Conservation (phyloP, 164 flowering plant species). For the Sextonia rubra region DNA sequence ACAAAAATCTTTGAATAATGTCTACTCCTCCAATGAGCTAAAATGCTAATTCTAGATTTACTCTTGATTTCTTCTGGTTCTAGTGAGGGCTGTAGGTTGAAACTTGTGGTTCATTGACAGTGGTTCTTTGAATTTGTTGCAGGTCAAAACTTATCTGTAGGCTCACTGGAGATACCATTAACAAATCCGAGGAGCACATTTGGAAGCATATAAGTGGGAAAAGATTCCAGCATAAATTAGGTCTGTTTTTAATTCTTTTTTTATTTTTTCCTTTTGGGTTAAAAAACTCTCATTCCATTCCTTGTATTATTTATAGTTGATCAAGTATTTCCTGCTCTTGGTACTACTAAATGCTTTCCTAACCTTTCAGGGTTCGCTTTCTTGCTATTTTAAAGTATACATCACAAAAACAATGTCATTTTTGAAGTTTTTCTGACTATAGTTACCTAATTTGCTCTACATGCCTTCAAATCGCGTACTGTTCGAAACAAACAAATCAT, state of each 20-base stretch:
- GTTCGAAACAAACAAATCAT: too few species aligned
- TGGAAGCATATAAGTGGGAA: conserved; percentile 94
- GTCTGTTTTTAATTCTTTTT: conserved; percentile 13
- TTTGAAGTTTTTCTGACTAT: too few species aligned
- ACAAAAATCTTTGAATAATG: too few species aligned
- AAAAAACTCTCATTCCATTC: not conserved
- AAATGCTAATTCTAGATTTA: too few species aligned
- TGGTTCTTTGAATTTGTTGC: conserved; percentile 10
- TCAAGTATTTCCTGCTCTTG: not conserved
- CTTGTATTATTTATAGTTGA: not conserved
- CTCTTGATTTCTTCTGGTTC: too few species aligned
- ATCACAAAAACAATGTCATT: too few species aligned
- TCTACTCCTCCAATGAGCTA: too few species aligned
- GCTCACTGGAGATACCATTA: conserved; percentile 75
- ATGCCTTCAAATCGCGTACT: too few species aligned
- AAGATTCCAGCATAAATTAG: conserved; percentile 77
- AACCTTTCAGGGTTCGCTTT: not conserved
- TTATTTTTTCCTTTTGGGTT: too few species aligned
- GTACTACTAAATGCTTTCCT: not conserved
- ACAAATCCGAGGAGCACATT: conserved; percentile 89
- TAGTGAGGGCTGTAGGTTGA: too few species aligned
- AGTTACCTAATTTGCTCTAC: too few species aligned
- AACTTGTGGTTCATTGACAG: not conserved
- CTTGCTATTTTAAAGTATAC: not conserved
- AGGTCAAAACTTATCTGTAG: conserved; percentile 83